These are phyloP conservation scores for Amaranthus hypochondriacus DNA, from an alignment of 148 eudicot species.

Conservation along the genomic window DNA sequence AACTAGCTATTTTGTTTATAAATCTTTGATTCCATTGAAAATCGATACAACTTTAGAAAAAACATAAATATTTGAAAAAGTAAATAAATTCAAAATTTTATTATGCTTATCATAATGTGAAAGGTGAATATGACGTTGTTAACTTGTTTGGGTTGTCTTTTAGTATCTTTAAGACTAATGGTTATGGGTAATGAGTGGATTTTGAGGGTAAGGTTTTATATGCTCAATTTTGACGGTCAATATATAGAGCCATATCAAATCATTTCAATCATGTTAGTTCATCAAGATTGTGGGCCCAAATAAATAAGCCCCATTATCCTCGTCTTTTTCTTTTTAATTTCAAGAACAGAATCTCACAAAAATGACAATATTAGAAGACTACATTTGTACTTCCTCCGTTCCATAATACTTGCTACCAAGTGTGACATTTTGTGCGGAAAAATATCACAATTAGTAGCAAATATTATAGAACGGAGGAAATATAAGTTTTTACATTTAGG, in stretches of 20 bases:
- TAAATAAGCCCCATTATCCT: background rate
- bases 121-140: conserved; percentile 28
- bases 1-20: too few species aligned
- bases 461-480: too few species aligned
- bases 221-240: conserved; percentile 15
- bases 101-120: conserved; percentile 10
- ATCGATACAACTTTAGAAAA: background rate
- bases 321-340: background rate
- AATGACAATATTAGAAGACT: too few species aligned
- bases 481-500: too few species aligned
- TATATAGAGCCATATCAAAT: conserved; percentile 10
- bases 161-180: background rate
- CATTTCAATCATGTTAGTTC: conserved; percentile 12
- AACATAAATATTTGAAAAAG: conserved; percentile 2
- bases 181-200: conserved; percentile 9
- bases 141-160: conserved; percentile 16
- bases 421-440: too few species aligned
- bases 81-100: conserved; percentile 13
- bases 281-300: conserved; percentile 17
- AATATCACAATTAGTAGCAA: too few species aligned
- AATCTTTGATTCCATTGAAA: conserved; percentile 10
- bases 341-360: background rate
- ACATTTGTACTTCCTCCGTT: too few species aligned
- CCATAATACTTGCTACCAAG: too few species aligned
- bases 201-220: conserved; percentile 13